Percentiles rank a stretch among this genome's conserved stretches.
Conservation (phyloP, 352 stramenopile genomes). For the Pythium pyrilobum region DNA sequence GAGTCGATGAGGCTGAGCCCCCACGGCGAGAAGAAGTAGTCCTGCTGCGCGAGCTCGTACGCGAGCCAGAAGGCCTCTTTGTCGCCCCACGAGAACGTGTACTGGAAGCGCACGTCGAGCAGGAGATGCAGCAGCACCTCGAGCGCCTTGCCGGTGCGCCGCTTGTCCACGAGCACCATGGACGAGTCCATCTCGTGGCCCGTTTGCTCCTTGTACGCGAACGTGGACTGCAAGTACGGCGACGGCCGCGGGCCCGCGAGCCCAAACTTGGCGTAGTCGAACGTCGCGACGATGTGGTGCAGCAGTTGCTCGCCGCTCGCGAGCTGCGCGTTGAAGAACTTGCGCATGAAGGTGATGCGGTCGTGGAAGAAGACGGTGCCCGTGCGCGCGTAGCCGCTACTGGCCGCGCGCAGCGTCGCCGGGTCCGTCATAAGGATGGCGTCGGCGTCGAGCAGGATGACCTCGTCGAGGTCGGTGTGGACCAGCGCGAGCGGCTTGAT, state of each 20-base stretch:
- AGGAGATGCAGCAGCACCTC: constrained; percentile 52
- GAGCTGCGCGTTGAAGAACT: constrained; percentile 20
- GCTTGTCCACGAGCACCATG: constrained; percentile 53
- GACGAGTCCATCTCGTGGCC: constrained; percentile 64
- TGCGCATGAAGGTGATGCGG: constrained; percentile 40
- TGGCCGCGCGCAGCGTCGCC: constrained; percentile 21
- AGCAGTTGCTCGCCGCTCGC: constrained; percentile 23
- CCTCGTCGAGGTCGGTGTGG: constrained; percentile 19
- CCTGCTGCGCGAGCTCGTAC: constrained; percentile 48
- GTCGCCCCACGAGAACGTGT: constrained; percentile 55
- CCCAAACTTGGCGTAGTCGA: constrained; percentile 39
- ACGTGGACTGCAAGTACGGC: constrained; percentile 20
- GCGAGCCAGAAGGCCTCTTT: constrained; percentile 70
- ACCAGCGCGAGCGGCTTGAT: constrained; percentile 26
- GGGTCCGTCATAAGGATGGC: constrained; percentile 43
- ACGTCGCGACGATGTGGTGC: constrained; percentile 38
- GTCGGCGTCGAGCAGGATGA: constrained; percentile 47
- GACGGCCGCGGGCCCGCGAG: constrained; percentile 17
- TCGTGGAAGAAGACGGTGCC: constrained; percentile 73
- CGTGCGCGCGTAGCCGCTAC: constrained; percentile 36
- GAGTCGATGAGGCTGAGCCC: constrained; percentile 48
- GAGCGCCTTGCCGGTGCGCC: constrained; percentile 27
- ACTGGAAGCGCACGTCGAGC: constrained; percentile 42
- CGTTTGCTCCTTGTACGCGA: constrained; percentile 35
- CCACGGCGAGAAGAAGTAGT: constrained; percentile 71